Conservation (phyloP, 805 yeast species). For the Komagataella ulmi region DNA sequence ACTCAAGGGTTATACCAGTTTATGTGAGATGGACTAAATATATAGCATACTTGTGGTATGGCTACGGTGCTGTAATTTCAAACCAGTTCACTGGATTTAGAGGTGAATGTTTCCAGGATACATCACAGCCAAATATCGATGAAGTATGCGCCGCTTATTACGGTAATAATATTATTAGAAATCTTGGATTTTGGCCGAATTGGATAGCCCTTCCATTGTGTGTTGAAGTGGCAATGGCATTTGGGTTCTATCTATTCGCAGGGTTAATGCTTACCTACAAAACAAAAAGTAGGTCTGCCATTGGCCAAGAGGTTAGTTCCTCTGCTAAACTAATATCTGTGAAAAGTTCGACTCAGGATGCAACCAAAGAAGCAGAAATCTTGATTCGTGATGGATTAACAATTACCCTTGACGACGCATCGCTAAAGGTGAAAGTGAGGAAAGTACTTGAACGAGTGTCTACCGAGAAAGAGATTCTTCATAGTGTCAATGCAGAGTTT, state of each 20-base stretch:
- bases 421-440: conserved; percentile 1
- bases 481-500: conserved; percentile 36
- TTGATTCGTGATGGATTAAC: not conserved
- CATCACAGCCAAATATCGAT: conserved; percentile 14
- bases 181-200: conserved; percentile 45
- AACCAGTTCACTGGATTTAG: conserved; percentile 50
- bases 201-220: conserved; percentile 61
- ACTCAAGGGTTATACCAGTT: conserved; percentile 63
- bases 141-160: conserved; percentile 31
- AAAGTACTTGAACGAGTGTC: conserved; percentile 6
- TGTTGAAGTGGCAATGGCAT: conserved; percentile 41
- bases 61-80: conserved; percentile 53
- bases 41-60: conserved; percentile 66
- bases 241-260: conserved; percentile 39
- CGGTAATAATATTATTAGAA: conserved; percentile 38
- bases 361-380: not conserved
- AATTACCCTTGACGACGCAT: not conserved
- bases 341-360: not conserved
- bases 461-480: conserved; percentile 19
- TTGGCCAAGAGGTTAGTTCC: conserved; percentile 24
- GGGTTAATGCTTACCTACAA: conserved; percentile 31
- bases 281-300: conserved; percentile 31
- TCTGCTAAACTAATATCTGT: conserved; percentile 1
- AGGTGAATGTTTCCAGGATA: conserved; percentile 36
- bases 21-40: conserved; percentile 81